Conservation (phyloP, 768 basidiomycete genomes). For the Suillus fuscotomentosus region DNA sequence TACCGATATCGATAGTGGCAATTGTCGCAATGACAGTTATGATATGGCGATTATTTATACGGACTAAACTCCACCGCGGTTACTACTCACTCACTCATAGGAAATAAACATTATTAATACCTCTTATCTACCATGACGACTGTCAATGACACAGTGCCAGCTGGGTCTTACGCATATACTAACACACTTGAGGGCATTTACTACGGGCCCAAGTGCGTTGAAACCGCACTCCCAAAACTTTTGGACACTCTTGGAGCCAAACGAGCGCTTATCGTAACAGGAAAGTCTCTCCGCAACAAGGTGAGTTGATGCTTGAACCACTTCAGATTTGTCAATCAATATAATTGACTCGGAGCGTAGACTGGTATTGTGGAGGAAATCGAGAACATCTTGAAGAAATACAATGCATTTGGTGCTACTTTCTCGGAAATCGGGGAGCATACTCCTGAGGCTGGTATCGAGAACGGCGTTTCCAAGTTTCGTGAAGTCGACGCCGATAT, state of each 20-base stretch:
- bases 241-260: constrained; percentile 51
- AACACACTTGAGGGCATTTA: constrained; percentile 66
- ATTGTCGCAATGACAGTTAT: too few species aligned
- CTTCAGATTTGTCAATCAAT: not conserved
- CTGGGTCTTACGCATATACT: constrained; percentile 66
- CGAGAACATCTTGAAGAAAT: constrained; percentile 48
- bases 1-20: not conserved
- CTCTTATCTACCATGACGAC: not conserved
- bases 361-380: constrained; percentile 24
- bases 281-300: constrained; percentile 66
- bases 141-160: constrained; percentile 12
- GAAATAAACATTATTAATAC: not conserved
- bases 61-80: not conserved
- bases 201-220: constrained; percentile 70
- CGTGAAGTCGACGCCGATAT: constrained; percentile 59
- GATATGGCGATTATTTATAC: not conserved
- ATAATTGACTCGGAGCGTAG: constrained; percentile 17
- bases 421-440: constrained; percentile 77
- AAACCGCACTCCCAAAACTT: constrained; percentile 62
- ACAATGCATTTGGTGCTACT: constrained; percentile 60
- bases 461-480: constrained; percentile 53
- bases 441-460: constrained; percentile 65
- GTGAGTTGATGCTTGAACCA: constrained; percentile 27
- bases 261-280: constrained; percentile 72
- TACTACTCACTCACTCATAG: not conserved